Base-by-base conservation (phyloP, 352 stramenopile genomes). In the Poterioochromonas sp. region DNA sequence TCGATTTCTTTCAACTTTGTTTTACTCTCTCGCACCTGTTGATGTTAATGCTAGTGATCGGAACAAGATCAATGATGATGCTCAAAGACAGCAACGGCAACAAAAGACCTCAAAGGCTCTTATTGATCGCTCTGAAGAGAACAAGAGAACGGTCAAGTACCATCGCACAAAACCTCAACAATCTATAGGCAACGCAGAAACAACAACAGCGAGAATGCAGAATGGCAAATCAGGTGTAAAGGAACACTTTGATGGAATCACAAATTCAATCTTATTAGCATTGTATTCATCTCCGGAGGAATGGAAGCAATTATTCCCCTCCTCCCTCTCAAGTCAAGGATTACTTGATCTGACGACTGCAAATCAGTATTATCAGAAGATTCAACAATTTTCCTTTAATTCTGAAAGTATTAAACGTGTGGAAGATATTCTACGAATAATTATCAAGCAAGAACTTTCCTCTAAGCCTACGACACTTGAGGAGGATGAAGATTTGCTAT, bases 231-330 rank as follows among this genome's bases (percentile, higher is more conserved):
- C n/a, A n/a, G n/a, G n/a, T n/a, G 63, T 43, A 8, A 51, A 73
- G 5, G 63, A 43, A 51, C 5, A 73, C 41, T 73, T 73, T 51
- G 63, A 73, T 51, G 63, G 41, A 29, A 51, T 43, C 5, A 73
- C 63, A 32, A 32, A 43, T 44, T 8, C 11, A 29, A 29, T 51
- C 1, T 29, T 73, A 51, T 8, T 11, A 51, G 63, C 18, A 32
- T 29, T 73, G 5, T 73, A 73, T 32, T 73, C 63, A 29, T 47
- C 63, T 20, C 5, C 11, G 5, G 41, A 44, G 2, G 63, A 73
- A 32, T 73, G 63, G 63, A 62, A 62, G 8, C 43, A 18, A 20
- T 18, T 51, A 20, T n/a, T n/a, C n/a, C n/a, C n/a, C n/a, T n/a
- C n/a, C n/a, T 32, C 51, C 8, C 29, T 62, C 12, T 8, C 8